These are phyloP conservation scores for Ganoderma boninense DNA, from an alignment of 1,284 basidiomycete species.

Conservation along the genomic window DNA sequence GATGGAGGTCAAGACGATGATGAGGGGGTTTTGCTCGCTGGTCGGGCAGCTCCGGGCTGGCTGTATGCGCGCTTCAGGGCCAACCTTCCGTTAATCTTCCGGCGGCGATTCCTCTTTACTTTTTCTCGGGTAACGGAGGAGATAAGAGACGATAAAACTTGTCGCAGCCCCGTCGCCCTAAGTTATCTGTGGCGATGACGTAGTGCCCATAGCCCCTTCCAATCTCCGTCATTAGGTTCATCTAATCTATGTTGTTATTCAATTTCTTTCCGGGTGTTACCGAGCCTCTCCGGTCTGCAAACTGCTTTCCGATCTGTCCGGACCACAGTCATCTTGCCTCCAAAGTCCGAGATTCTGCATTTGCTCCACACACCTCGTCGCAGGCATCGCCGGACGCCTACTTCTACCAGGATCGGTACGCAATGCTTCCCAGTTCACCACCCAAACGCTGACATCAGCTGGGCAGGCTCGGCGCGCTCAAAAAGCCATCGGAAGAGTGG, in stretches of 20 bases:
- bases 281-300: not conserved
- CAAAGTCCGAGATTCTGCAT: not conserved
- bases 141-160: not conserved
- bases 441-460: not conserved
- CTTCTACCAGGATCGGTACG: not conserved
- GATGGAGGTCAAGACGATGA: not conserved
- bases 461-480: not conserved
- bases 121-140: not conserved
- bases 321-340: not conserved
- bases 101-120: not conserved
- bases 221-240: not conserved
- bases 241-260: not conserved
- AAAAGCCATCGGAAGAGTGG: not conserved
- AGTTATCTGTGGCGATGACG: not conserved
- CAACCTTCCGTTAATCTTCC: not conserved
- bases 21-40: not conserved
- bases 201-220: not conserved
- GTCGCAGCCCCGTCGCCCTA: too few relatives aligned
- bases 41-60: not conserved
- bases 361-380: not conserved
- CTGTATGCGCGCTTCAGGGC: not conserved
- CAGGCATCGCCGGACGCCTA: not conserved
- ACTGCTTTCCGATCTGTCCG: slow-evolving; percentile 3
- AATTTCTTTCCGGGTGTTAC: not conserved
- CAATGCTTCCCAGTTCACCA: not conserved